These are phyloP conservation scores for Oryza rufipogon DNA, from an alignment of 176 grass and related monocot species.

Conservation along the genomic window DNA sequence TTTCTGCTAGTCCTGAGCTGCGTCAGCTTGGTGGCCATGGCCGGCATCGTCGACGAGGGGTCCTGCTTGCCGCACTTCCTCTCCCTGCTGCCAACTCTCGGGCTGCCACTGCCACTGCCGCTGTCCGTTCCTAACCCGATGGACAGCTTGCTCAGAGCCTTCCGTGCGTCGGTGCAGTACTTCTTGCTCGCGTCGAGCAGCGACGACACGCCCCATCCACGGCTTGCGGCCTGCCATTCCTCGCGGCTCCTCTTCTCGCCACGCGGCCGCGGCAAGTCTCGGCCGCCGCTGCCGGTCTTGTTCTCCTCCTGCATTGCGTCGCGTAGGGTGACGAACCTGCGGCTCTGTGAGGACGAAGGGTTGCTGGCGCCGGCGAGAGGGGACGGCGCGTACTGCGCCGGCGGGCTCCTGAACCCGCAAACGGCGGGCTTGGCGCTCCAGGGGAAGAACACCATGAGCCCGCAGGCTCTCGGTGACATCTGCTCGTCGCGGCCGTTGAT, in stretches of 20 bases:
- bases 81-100: constrained; percentile 37
- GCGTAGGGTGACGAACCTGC: constrained; percentile 24
- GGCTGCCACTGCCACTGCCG: background rate
- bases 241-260: constrained; percentile 53
- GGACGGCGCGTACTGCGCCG: background rate
- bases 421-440: constrained; percentile 74
- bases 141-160: constrained; percentile 68
- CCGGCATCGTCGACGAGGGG: constrained; percentile 11
- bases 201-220: constrained; percentile 63
- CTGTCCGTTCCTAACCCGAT: constrained; percentile 44
- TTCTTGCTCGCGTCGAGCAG: constrained; percentile 69
- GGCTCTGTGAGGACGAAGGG: constrained; percentile 18
- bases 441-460: constrained; percentile 87
- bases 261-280: constrained; percentile 30
- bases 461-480: constrained; percentile 68
- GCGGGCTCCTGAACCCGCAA: constrained; percentile 54
- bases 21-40: constrained; percentile 33
- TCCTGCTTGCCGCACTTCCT: constrained; percentile 38
- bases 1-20: constrained; percentile 51
- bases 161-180: constrained; percentile 56
- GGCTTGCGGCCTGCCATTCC: constrained; percentile 22
- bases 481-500: constrained; percentile 48
- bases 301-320: constrained; percentile 38
- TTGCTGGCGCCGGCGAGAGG: background rate
- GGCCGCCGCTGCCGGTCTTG: background rate